A percentile compares a stretch with the other conserved stretches of the same genome.
Evolutionary conservation across 106 monocot species (phyloP).

Genomic region (Dendrobium officinale): DNA sequence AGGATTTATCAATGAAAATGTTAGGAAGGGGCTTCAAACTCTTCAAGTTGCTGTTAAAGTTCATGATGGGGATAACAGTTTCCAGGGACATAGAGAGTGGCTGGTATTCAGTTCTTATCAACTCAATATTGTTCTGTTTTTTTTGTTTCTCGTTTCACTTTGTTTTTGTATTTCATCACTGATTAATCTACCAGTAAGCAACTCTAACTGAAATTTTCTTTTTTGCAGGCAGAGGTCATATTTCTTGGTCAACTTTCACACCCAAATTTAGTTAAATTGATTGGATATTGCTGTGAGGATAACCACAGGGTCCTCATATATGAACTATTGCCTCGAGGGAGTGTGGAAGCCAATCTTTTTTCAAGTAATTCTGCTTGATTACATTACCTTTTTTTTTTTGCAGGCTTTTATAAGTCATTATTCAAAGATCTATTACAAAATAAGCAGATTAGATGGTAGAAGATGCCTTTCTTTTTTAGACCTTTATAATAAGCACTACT

Average conservation of each 20-base stretch:
- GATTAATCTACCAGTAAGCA: no score
- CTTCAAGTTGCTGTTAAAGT: constrained; percentile 21
- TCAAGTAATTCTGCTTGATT: constrained; percentile 18
- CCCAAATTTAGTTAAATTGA: constrained; percentile 46
- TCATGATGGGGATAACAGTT: constrained; percentile 15
- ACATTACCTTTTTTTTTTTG: no score
- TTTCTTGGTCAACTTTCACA: constrained; percentile 58
- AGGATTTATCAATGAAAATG: constrained; percentile 21
- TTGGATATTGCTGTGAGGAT: constrained; percentile 56
- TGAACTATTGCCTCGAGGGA: constrained; percentile 39
- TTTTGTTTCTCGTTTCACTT: not conserved
- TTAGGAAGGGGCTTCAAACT: not conserved
- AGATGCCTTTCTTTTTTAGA: no score
- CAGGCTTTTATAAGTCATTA: no score
- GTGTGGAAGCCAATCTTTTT: constrained; percentile 41
- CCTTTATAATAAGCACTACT: no score
- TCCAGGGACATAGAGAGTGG: constrained; percentile 28
- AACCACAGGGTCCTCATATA: constrained; percentile 41
- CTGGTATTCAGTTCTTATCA: constrained; percentile 7
- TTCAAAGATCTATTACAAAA: no score
- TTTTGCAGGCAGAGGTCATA: constrained; percentile 43
- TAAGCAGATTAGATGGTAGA: no score
- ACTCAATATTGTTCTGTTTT: not conserved
- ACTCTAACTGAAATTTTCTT: not conserved
- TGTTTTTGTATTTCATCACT: not conserved